Evolutionary conservation across 306 rosid genomes (phyloP), one percentile per base, ranked within the genome.

Genomic region (Mimosa pudica): DNA sequence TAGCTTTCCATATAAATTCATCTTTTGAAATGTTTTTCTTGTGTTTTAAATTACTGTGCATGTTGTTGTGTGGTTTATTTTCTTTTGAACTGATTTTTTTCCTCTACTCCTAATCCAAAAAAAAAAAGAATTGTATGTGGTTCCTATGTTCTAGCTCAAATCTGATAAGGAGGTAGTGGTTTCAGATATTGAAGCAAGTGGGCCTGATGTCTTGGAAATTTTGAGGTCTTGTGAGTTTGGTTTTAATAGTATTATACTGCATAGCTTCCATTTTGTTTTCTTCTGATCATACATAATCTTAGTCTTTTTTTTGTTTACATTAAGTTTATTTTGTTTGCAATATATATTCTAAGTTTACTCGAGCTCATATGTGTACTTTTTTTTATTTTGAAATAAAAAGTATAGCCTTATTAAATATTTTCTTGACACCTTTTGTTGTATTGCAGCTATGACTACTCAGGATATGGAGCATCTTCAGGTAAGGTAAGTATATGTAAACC

Each of bases 381-480:
- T 58, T 75, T 63, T 18, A 32, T 12, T 58, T 75, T 63, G 20
- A 32, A 45, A 62, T 77, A 17, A 55, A 44, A 41, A 4, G 3
- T 55, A 9, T 14, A 24, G 65, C 13, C 71, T 76, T 76, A 73
- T 75, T 63, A 10, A 67, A 63, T 58, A 46, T 73, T 70, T 81
- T 75, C 74, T 79, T 74, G 57, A 77, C 71, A 63, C 47, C 62
- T 68, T 80, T 33, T 85, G 85, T 72, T 75, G 7, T 77, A 30
- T 83, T 85, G 87, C 93, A 96, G 99, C 87, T 96, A 96, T 71
- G 99, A 96, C 86, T 96, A 93, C 83, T 96, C 99, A 57, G 99
- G 99, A 47, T 96, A 96, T 67, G 99, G 99, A 81, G 92, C 90
- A 66, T 96, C 98, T 42, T 79, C 93, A 30, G 99, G 99, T 77